Evolutionary conservation across 495 filamentous ascomycete species (phyloP), one percentile per base, ranked within the genome.

Genomic region (Xylona heveae): DNA sequence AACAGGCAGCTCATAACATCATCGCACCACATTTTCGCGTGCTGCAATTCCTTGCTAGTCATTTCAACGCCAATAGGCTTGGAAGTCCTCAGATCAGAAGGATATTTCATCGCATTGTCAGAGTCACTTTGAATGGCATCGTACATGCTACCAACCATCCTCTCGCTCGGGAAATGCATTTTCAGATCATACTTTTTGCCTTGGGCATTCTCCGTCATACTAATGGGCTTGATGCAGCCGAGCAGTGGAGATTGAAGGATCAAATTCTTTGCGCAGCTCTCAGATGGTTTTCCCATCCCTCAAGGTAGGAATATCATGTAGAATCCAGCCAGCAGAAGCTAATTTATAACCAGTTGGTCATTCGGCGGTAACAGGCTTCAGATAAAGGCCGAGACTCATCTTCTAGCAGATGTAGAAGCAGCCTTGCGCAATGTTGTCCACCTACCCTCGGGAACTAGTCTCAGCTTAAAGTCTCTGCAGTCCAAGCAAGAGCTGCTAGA

Each of bases 311-410:
- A 23, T 3, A 20, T 30, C 26, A 5, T 27, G 4, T 7, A 14
- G 31, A 18, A 6, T 14, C 27, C 21, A 14, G 7, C 6, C 19
- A 12, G 10, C 3, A 18, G 18, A 12, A 24, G 24, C 42, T 50
- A 37, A 53, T 20, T 37, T 0, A 21, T 14, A 2, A n/a, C n/a
- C 19, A 52, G 65, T 39, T 99, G 88, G 88, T 90, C 84, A 2
- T 95, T 90, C 48, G 90, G 90, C 25, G 83, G 85, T 36, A 94
- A 94, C 47, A 62, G 78, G 28, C 57, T 94, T 5, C 88, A 95
- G 46, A 62, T 95, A 19, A 95, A 88, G 51, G 81, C 90, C 0
- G 90, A 99, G 50, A 69, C 78, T 20, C 74, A 71, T 39, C 51
- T 95, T 20, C 65, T 99, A 5, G 59, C 60, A 6, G 85, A 95